Base-by-base conservation (phyloP, 176 grass and related monocot genomes). In the Aechmea fasciata region DNA sequence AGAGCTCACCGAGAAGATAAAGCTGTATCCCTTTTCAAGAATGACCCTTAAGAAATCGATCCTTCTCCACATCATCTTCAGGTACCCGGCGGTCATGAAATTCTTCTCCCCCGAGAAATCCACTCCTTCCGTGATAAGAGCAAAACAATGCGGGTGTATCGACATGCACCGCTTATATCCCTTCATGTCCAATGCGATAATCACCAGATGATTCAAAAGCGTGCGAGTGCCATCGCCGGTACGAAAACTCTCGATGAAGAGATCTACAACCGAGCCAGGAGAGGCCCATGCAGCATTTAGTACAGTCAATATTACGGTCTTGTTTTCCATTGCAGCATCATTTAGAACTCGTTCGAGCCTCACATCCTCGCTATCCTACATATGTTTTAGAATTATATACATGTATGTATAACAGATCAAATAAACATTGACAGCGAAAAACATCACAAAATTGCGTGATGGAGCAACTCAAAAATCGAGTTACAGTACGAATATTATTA, bases 1-100 rank as follows among this genome's bases (percentile, higher is more conserved):
- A 50, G 25, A 67, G 67, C 71, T 78, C 79, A 93, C 86, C 71
- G 77, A 86, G 83, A 93, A 93, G 73, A 93, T 67, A 68, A 86
- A 93, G 74, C 65, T 89, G 73, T 93, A 93, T 50, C 86, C 90
- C 80, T 89, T 93, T 80, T 83, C 80, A 84, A 93, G 90, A 69
- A 93, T 74, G n/a, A 83, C 28, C 23, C 83, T 57, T 19, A 93
- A 83, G 73, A 93, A 93, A 68, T 89, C 71, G 22, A 93, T 41
- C 51, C 90, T 86, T 89, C 70, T 84, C 90, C 90, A 93, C 90
- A 93, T 93, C 90, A 93, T 89, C 48, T 80, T 69, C 48, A 93
- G 70, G 83, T 93, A 93, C 8, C 90, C 86, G 66, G 72, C 12
- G 64, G 90, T 83, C 75, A 79, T 73, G 51, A 93, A 93, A 50